Percentiles rank a stretch among this genome's conserved stretches.
Evolutionary conservation across 1,284 basidiomycete species (phyloP).

Genomic region (Ceratobasidium sp.): DNA sequence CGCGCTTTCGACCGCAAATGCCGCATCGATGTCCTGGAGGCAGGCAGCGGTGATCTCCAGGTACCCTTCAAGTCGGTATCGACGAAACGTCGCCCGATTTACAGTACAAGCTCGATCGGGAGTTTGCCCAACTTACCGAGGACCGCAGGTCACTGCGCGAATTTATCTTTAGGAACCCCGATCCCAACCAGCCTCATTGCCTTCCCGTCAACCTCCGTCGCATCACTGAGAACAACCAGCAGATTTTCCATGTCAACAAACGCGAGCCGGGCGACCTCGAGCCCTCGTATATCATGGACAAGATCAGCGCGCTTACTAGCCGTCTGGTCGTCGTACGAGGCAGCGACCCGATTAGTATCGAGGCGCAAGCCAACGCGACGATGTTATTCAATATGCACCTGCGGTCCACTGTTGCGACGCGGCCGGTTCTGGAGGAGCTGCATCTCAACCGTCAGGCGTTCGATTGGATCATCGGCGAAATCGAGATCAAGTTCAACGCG

Average conservation of each 20-base stretch:
- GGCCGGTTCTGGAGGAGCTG: slow-evolving; percentile 86
- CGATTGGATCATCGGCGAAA: slow-evolving; percentile 97
- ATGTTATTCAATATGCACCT: slow-evolving; percentile 94
- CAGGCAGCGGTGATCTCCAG: slow-evolving; percentile 76
- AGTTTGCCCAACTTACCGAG: slow-evolving; percentile 80
- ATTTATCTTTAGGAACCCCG: slow-evolving; percentile 87
- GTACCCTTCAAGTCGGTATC: slow-evolving; percentile 92
- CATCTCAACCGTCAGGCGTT: slow-evolving; percentile 93
- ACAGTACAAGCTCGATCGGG: slow-evolving; percentile 91
- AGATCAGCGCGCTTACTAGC: slow-evolving; percentile 76
- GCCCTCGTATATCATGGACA: slow-evolving; percentile 87
- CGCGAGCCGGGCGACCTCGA: slow-evolving; percentile 94
- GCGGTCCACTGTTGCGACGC: slow-evolving; percentile 86
- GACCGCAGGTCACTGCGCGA: slow-evolving; percentile 83
- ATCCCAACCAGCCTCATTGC: slow-evolving; percentile 79
- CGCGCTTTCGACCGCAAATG: slow-evolving; percentile 91
- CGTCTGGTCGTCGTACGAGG: slow-evolving; percentile 90
- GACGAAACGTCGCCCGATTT: slow-evolving; percentile 90
- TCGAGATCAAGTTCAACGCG: slow-evolving; percentile 94
- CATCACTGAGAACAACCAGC: slow-evolving; percentile 94
- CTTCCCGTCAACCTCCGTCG: slow-evolving; percentile 95
- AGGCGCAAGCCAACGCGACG: slow-evolving; percentile 91
- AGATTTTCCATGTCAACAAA: slow-evolving; percentile 97
- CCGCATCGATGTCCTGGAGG: slow-evolving; percentile 86
- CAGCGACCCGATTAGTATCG: slow-evolving; percentile 77